These are phyloP conservation scores for Ligustrum vulgare DNA, from an alignment of 257 asterid genomes.

Conservation along the genomic window DNA sequence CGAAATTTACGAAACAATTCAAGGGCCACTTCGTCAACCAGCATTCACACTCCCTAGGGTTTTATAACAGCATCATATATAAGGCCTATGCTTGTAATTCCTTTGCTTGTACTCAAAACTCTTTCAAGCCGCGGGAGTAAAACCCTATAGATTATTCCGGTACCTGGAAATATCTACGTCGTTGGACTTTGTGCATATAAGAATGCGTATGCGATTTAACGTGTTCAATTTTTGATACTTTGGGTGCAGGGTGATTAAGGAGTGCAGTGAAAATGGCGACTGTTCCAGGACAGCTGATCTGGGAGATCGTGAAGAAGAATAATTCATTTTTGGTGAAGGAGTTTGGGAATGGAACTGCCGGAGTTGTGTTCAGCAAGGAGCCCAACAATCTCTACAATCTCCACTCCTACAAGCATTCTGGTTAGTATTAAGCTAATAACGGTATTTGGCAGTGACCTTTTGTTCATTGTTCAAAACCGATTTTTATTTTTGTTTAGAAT, in stretches of 20 bases:
- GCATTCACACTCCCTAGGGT: conserved; percentile 34
- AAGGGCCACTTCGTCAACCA: background rate
- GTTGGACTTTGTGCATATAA: background rate
- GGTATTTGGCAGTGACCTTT: background rate
- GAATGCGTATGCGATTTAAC: background rate
- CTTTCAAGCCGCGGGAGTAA: conserved; percentile 34
- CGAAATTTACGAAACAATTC: background rate
- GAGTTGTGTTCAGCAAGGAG: conserved; percentile 78
- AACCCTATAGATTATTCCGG: conserved; percentile 35
- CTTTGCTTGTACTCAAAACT: background rate
- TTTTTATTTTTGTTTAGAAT: background rate
- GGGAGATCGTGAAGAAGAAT: conserved; percentile 97
- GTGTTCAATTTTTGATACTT: background rate
- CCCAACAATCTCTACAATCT: conserved; percentile 83
- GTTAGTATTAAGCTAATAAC: conserved; percentile 29
- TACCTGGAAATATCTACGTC: background rate
- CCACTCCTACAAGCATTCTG: conserved; percentile 94
- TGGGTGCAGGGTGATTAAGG: background rate
- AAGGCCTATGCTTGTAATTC: background rate
- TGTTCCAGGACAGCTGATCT: conserved; percentile 82
- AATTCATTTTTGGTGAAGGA: conserved; percentile 76
- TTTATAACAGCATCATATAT: conserved; percentile 23
- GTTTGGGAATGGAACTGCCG: conserved; percentile 77
- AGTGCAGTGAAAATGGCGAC: conserved; percentile 59
- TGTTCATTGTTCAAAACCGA: background rate